These are phyloP conservation scores for Diaporthe amygdali DNA, from an alignment of 2,329 filamentous ascomycete species.

Conservation along the genomic window DNA sequence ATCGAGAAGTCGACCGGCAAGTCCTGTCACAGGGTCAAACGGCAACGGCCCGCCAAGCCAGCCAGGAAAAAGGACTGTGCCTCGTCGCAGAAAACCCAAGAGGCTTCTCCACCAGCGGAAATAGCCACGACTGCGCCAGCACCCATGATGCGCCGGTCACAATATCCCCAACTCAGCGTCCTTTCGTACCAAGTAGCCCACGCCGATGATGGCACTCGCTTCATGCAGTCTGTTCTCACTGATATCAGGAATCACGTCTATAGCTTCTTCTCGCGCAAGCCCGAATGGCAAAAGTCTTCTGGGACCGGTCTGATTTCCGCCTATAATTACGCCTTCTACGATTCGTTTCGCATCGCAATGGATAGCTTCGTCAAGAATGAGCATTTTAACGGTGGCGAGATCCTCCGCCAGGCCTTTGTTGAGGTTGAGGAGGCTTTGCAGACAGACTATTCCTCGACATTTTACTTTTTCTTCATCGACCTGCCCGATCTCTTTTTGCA, in stretches of 20 bases:
- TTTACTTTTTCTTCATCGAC: slow-evolving; percentile 29
- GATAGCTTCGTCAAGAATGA: slow-evolving; percentile 26
- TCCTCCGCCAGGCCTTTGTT: slow-evolving; percentile 27
- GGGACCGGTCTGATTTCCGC: slow-evolving; percentile 24
- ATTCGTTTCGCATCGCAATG: slow-evolving; percentile 27
- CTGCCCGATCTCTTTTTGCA: slow-evolving; percentile 26
- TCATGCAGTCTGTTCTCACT: slow-evolving; percentile 25
- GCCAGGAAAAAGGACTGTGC: neutral
- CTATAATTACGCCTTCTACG: slow-evolving; percentile 28
- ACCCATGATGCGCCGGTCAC: neutral
- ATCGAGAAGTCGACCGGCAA: slow-evolving; percentile 27
- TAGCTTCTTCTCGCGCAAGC: slow-evolving; percentile 26
- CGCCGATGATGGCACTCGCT: slow-evolving; percentile 19
- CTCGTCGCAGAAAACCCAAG: neutral
- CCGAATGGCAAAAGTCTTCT: slow-evolving; percentile 22
- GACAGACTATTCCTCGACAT: slow-evolving; percentile 26
- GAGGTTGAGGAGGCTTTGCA: slow-evolving; percentile 28
- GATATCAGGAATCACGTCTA: slow-evolving; percentile 28
- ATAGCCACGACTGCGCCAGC: neutral
- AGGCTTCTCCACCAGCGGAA: neutral
- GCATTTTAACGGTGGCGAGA: slow-evolving; percentile 25
- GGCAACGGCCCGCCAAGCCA: slow-evolving; percentile 1
- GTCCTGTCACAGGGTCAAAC: slow-evolving; percentile 25
- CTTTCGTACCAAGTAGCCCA: slow-evolving; percentile 19
- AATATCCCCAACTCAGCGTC: neutral